Conservation (phyloP, 78 protist genomes). For the Ministeria vibrans region DNA sequence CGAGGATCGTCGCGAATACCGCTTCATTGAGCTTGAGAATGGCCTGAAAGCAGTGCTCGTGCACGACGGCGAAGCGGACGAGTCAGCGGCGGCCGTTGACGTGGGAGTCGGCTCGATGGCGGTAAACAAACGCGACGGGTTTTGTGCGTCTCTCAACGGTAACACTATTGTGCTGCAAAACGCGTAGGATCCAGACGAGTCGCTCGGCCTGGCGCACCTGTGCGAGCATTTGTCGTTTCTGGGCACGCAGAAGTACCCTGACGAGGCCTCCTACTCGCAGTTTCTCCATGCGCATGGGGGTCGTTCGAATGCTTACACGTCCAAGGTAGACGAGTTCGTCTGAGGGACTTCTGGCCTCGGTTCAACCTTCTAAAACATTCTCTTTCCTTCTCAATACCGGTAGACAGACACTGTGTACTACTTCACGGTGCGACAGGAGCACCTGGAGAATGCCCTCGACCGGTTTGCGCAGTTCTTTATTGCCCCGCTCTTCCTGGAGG, state of each 20-base stretch:
- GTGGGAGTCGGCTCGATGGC: conserved; percentile 30
- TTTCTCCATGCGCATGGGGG: conserved; percentile 63
- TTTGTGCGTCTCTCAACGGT: too few relatives aligned
- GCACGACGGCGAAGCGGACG: conserved; percentile 14
- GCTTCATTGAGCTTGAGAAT: not conserved
- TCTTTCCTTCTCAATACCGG: too few relatives aligned
- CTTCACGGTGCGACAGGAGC: conserved; percentile 16
- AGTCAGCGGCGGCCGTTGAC: conserved; percentile 27
- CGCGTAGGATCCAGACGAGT: too few relatives aligned
- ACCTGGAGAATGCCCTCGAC: too few relatives aligned
- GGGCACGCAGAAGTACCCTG: conserved; percentile 49
- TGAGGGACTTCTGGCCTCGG: too few relatives aligned
- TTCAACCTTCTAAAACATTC: too few relatives aligned
- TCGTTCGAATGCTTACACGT: conserved; percentile 66
- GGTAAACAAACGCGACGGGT: conserved; percentile 42
- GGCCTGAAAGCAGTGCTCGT: conserved; percentile 5
- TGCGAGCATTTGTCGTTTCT: conserved; percentile 61
- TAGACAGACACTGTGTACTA: conserved; percentile 46
- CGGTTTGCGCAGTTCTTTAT: conserved; percentile 53
- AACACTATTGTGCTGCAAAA: too few relatives aligned
- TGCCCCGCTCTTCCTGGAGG: conserved; percentile 51
- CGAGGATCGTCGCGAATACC: not conserved
- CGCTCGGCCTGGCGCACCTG: conserved; percentile 70
- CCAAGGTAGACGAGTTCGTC: too few relatives aligned
- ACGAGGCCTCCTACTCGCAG: conserved; percentile 44